Percentiles rank a stretch among this genome's conserved stretches.
Evolutionary conservation across 208 protist genomes (phyloP).

Genomic region (Crithidia bombi): DNA sequence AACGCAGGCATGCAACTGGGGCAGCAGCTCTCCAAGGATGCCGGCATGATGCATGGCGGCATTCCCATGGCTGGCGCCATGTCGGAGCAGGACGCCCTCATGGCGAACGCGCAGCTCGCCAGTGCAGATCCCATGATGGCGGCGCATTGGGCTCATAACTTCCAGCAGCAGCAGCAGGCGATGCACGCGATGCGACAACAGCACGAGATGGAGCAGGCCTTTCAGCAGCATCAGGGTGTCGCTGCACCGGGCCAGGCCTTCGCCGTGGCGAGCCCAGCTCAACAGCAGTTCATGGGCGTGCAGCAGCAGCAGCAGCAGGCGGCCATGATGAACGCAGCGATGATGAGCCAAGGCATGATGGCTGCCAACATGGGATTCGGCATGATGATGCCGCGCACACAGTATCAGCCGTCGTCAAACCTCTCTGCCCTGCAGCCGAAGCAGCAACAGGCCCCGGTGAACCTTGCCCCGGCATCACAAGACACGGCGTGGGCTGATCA

Average conservation of each 20-base stretch:
- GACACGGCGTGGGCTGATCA: slow-evolving; percentile 62
- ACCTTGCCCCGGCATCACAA: slow-evolving; percentile 20
- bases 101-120: slow-evolving; percentile 32
- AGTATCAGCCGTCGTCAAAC: slow-evolving; percentile 52
- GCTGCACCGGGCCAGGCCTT: slow-evolving; percentile 20
- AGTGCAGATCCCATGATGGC: slow-evolving; percentile 31
- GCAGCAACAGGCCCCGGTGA: slow-evolving; percentile 30
- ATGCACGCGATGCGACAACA: slow-evolving; percentile 54
- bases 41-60: slow-evolving; percentile 62
- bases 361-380: slow-evolving; percentile 37
- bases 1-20: slow-evolving; percentile 66
- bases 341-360: slow-evolving; percentile 60
- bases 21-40: slow-evolving; percentile 75
- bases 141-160: slow-evolving; percentile 62
- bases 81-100: slow-evolving; percentile 64
- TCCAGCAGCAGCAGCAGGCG: slow-evolving; percentile 63
- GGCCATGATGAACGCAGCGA: slow-evolving; percentile 38
- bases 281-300: slow-evolving; percentile 43
- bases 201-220: slow-evolving; percentile 72
- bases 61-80: slow-evolving; percentile 42
- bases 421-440: slow-evolving; percentile 31
- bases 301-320: slow-evolving; percentile 41
- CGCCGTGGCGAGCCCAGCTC: slow-evolving; percentile 27
- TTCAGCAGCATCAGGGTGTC: slow-evolving; percentile 38
- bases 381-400: slow-evolving; percentile 60